Evolutionary conservation across 495 filamentous ascomycete genomes (phyloP).

Genomic region (Trichoderma gamsii): DNA sequence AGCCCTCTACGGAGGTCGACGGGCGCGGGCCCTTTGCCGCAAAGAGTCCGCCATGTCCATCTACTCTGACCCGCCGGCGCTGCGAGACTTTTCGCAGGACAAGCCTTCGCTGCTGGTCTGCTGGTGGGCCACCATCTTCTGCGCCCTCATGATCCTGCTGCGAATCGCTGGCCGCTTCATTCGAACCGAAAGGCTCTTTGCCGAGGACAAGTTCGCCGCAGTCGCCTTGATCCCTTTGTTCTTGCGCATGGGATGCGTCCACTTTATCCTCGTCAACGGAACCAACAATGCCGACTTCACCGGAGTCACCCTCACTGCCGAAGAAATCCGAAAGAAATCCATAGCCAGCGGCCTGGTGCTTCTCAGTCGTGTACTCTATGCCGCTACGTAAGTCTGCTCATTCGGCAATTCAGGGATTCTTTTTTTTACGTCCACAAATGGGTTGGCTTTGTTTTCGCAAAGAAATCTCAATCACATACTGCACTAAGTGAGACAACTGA

Average conservation of each 20-base stretch:
- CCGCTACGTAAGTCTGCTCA: constrained; percentile 52
- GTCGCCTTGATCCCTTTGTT: constrained; percentile 72
- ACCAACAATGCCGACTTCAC: constrained; percentile 71
- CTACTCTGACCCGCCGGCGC: constrained; percentile 55
- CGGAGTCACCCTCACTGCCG: constrained; percentile 36
- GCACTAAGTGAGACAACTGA: not conserved
- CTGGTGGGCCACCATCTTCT: constrained; percentile 89
- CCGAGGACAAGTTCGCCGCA: constrained; percentile 82
- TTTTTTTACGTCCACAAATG: not conserved
- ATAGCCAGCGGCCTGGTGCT: constrained; percentile 63
- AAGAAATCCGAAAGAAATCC: constrained; percentile 42
- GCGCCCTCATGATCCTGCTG: constrained; percentile 70
- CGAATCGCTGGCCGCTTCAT: constrained; percentile 73
- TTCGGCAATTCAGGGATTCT: not conserved
- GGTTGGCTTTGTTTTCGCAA: not conserved
- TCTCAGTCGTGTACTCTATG: constrained; percentile 59
- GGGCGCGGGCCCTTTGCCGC: constrained; percentile 37
- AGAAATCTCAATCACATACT: not conserved
- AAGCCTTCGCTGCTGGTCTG: constrained; percentile 80
- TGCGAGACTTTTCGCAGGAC: constrained; percentile 49
- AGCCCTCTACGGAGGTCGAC: constrained; percentile 56
- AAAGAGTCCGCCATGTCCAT: constrained; percentile 37
- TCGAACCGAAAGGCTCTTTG: constrained; percentile 72
- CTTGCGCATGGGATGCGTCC: constrained; percentile 76
- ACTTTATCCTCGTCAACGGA: constrained; percentile 74